phyloP scores from a whole-genome alignment of 257 asterid species.

The Nicotiana attenuata region DNA sequence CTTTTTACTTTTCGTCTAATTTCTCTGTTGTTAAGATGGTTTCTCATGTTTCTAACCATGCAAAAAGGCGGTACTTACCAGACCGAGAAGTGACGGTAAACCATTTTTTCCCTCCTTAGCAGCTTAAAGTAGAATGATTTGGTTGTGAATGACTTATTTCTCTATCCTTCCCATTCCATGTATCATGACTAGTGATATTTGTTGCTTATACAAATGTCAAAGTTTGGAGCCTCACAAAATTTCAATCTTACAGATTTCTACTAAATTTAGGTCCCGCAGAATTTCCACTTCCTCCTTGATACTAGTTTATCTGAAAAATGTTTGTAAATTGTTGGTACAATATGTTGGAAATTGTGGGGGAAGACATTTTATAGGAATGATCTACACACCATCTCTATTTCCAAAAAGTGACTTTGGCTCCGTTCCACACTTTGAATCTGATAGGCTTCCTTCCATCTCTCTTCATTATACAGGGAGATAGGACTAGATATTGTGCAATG shows the following conservation, averaged over 20 bases:
- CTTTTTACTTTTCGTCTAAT: neutral
- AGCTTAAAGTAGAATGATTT: neutral
- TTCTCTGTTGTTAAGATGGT: neutral
- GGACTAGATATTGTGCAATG: neutral
- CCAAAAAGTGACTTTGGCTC: neutral
- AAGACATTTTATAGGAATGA: neutral
- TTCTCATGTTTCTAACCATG: neutral
- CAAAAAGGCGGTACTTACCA: neutral
- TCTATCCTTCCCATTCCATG: neutral
- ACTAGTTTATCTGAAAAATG: neutral
- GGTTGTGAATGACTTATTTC: slow-evolving; percentile 1
- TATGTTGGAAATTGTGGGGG: neutral
- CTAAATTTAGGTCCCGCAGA: neutral
- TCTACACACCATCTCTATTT: neutral
- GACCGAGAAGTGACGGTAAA: neutral
- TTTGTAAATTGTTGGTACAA: neutral
- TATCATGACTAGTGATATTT: neutral
- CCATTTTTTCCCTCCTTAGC: neutral
- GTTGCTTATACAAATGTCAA: neutral
- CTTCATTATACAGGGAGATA: neutral
- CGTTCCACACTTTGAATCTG: neutral
- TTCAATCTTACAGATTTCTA: slow-evolving; percentile 1
- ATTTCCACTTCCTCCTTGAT: neutral
- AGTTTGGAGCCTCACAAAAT: neutral
- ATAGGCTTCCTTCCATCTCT: neutral